Evolutionary conservation across 202 grass and related monocot species (phyloP), one percentile per base, ranked within the genome.

Genomic region (Setaria italica): DNA sequence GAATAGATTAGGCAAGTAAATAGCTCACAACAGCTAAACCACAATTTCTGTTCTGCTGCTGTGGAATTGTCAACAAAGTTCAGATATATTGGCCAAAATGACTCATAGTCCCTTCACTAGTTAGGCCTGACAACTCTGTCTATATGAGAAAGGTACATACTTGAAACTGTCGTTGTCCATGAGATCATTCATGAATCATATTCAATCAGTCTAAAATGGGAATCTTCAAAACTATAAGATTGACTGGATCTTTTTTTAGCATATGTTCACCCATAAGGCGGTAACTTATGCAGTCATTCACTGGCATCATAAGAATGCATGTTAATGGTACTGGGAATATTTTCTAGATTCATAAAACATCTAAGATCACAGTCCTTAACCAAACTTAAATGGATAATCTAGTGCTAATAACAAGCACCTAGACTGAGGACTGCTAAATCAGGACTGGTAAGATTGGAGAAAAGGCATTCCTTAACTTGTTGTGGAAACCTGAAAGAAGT

Each of bases 151-250:
- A 74, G 21, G 32, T 74, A 11, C 60, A 81, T 66, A 78, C 53
- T 57, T 81, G 64, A 82, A 37, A 58, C 47, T 85, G 33, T 25
- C 14, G 0, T 5, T 35, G 9, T 41, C 35, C 48, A 78, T 49
- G 56, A 11, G 47, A 58, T 68, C 15, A 72, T 77, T 78, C 7
- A 21, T 65, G 42, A 82, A 78, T 34, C 72, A 72, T 82, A 37
- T 78, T 82, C 56, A 78, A 67, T 41, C 20, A 66, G 54, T 15
- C 57, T 57, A 80, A 80, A 48, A 11, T 32, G 13, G 21, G 20
- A 60, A 63, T 21, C 54, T 19, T 76, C 45, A 16, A 9, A 76
- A 21, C 17, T 46, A 59, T 42, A 74, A 74, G 42, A 35, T 62
- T 51, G 72, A 72, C 35, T 54, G 25, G 46, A 86, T 43, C 67